These are phyloP conservation scores for Solanum ossicruentum DNA, from an alignment of 257 asterid species.

Conservation along the genomic window DNA sequence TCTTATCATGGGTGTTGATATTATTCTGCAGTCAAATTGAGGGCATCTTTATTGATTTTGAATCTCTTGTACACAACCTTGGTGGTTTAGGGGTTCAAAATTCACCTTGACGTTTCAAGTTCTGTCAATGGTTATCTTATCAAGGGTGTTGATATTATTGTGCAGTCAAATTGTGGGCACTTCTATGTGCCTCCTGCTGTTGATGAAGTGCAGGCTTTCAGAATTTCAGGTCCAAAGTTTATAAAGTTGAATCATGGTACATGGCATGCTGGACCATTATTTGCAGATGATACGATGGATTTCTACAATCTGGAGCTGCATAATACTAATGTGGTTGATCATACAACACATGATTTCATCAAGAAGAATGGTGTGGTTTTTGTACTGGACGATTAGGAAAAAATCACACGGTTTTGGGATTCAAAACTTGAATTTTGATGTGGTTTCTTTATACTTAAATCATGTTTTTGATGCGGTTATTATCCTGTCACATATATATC, in stretches of 20 bases:
- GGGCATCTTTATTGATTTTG: slow-evolving; percentile 41
- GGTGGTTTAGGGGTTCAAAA: no score
- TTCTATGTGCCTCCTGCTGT: slow-evolving; percentile 55
- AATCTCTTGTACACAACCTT: no score
- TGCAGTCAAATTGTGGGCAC: slow-evolving; percentile 56
- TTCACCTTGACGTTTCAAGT: no score
- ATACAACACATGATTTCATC: slow-evolving; percentile 47
- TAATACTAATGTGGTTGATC: slow-evolving; percentile 90
- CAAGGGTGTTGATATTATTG: slow-evolving; percentile 11
- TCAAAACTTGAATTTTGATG: background rate
- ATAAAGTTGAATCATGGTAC: slow-evolving; percentile 64
- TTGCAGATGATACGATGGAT: slow-evolving; percentile 45
- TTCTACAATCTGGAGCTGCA: slow-evolving; percentile 79
- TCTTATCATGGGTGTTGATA: slow-evolving; percentile 7
- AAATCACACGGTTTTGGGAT: background rate
- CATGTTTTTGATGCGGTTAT: background rate
- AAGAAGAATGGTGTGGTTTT: slow-evolving; percentile 32
- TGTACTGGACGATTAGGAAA: slow-evolving; percentile 31
- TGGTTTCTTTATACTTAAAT: background rate
- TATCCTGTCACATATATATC: background rate
- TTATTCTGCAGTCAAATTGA: slow-evolving; percentile 28
- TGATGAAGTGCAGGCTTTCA: slow-evolving; percentile 58
- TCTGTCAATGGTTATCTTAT: background rate
- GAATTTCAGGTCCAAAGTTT: slow-evolving; percentile 76
- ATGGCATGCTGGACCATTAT: slow-evolving; percentile 98